Evolutionary conservation across 768 basidiomycete genomes (phyloP).

Genomic region (Phaffia australis): DNA sequence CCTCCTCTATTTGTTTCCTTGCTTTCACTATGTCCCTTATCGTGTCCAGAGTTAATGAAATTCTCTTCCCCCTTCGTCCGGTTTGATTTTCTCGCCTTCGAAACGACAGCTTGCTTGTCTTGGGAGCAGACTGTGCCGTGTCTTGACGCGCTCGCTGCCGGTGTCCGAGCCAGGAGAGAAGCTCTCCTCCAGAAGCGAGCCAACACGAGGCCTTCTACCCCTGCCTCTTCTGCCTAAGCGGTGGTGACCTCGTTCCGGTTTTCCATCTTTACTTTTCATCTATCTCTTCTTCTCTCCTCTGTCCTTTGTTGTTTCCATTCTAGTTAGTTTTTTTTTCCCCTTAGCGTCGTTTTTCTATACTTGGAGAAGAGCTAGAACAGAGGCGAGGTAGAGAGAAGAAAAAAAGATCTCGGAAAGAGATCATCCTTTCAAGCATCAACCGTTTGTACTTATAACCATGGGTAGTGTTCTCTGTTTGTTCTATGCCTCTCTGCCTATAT

Average conservation of each 20-base stretch:
- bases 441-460: too few species aligned
- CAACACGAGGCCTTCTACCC: background rate
- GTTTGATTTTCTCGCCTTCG: background rate
- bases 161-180: constrained; percentile 59
- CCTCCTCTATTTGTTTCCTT: constrained; percentile 7
- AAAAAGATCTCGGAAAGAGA: background rate
- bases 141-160: constrained; percentile 75
- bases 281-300: background rate
- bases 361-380: constrained; percentile 11
- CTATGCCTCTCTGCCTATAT: too few species aligned
- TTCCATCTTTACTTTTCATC: background rate
- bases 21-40: constrained; percentile 50
- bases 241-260: background rate
- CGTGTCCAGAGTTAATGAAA: constrained; percentile 62
- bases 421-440: too few species aligned
- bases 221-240: too few species aligned
- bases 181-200: constrained; percentile 9
- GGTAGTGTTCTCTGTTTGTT: too few species aligned
- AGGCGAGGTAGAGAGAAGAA: background rate
- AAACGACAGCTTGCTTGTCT: constrained; percentile 23
- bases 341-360: constrained; percentile 3
- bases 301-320: background rate
- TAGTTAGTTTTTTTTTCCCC: background rate
- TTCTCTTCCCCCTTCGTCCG: background rate
- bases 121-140: constrained; percentile 49